Evolutionary conservation across 2,329 filamentous ascomycete genomes (phyloP), one percentile per base, ranked within the genome.

Genomic region (Colletotrichum ledebouriae): DNA sequence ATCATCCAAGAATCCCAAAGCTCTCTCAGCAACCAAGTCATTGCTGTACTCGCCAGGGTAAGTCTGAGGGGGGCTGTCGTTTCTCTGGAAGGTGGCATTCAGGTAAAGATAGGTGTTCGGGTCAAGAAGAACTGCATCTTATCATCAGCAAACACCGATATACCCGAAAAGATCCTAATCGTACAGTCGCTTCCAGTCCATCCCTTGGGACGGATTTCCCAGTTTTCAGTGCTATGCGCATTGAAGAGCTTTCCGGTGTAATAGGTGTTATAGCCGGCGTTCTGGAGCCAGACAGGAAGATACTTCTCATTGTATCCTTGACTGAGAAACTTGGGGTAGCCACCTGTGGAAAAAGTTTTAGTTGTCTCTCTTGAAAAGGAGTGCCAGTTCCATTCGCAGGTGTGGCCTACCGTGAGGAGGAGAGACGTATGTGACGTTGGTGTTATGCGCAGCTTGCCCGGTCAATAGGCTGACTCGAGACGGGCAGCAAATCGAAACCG

Each of bases 201-300:
- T 0, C 89, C 90, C 1, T 81, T 82, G 0, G 86, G 82, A 47
- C 79, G 83, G 0, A 89, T 86, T 4, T 81, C 79, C 74, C 91
- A 93, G 67, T 90, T 92, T 0, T 82, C 73, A 2, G 86, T 80
- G 0, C 81, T 86, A 59, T 92, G 89, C 0, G 84, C 82, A 71
- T 93, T 93, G 78, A 91, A 90, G 4, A 92, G 80, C 74, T 94
- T 93, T n/a, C 89, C 91, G 0, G 87, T 87, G 72, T 93, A 93
- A 73, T 91, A 92, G 0, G 90, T 92, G 71, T 87, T 86, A 74
- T 93, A 93, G 0, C 90, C 90, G 0, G 86, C 87, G 4, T 85
- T 76, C 71, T 92, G 89, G n/a, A 94, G 78, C 90, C 91, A 93
- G 0, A 93, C 75, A 0, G 90, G 91, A 0, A 93, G 82, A 69